Base-by-base conservation (phyloP, 2,329 filamentous ascomycete species). In the Monosporascus ibericus region DNA sequence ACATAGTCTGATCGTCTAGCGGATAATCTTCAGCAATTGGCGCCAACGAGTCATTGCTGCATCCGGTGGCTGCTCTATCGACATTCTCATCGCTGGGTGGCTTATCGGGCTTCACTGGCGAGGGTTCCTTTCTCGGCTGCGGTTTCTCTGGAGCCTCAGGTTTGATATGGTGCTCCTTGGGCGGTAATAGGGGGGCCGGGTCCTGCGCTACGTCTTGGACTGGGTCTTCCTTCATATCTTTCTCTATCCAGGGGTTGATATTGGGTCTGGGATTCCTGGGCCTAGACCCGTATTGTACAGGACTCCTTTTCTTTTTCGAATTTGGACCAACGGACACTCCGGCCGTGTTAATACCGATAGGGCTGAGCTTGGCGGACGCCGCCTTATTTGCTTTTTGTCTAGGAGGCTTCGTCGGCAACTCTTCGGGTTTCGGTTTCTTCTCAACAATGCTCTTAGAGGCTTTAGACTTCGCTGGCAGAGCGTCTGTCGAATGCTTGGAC, bases 251-350 rank as follows among this genome's bases (percentile, higher is more conserved):
- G 49, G 48, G 7, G 34, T 48, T 11, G 42, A 39, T 17, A 20
- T 30, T 40, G 36, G 48, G 38, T 48, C 46, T n/a, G 34, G 7
- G 20, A 36, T 50, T 27, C 40, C n/a, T 30, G 5, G 48, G 18
- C 20, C 51, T 49, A n/a, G 47, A 37, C 36, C 22, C 48, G 6
- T 52, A 50, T 3, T 49, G 48, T 17, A 49, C 40, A 39, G 54
- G 52, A n/a, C 53, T 55, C 20, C 55, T 53, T 53, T 58, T 60
- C 52, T 54, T 60, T 48, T 55, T 58, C 22, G 55, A 57, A 40
- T 59, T 58, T 0, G 56, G 48, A 4, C 52, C 51, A 48, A 53
- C 39, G 11, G 24, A 34, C 5, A 24, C 17, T n/a, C 44, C n/a
- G 27, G 22, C 6, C n/a, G 9, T n/a, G 48, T 8, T 38, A 47